Evolutionary conservation across 2,329 filamentous ascomycete genomes (phyloP).

Genomic region (Volutella citrinella): DNA sequence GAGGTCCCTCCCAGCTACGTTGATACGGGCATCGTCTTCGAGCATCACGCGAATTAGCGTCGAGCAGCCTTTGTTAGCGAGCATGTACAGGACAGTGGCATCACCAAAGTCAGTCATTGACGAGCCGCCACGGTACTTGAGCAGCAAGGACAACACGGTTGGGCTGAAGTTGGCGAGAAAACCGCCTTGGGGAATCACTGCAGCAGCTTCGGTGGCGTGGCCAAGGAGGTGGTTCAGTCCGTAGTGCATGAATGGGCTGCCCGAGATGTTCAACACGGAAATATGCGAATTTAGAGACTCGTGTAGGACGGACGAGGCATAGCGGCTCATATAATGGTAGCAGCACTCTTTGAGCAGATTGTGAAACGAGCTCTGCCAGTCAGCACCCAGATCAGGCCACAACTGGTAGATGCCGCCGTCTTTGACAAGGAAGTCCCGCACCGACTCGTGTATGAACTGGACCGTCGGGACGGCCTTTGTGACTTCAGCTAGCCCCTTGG

Average conservation of each 20-base stretch:
- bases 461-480: slow-evolving; percentile 28
- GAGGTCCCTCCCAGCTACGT: too few relatives aligned
- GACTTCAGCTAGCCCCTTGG: slow-evolving; percentile 44
- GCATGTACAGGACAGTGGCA: slow-evolving; percentile 31
- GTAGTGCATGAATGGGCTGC: too few relatives aligned
- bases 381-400: neutral
- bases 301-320: too few relatives aligned
- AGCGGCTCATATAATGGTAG: neutral
- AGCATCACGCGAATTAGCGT: slow-evolving; percentile 28
- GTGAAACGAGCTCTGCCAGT: slow-evolving; percentile 2
- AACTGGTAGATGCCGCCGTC: slow-evolving; percentile 25
- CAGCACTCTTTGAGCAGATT: slow-evolving; percentile 11
- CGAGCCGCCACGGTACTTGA: too few relatives aligned
- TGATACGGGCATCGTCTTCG: slow-evolving; percentile 14
- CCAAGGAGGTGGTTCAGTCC: too few relatives aligned
- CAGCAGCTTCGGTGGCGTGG: too few relatives aligned
- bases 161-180: too few relatives aligned
- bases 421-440: slow-evolving; percentile 43
- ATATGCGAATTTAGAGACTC: too few relatives aligned
- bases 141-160: too few relatives aligned
- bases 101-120: too few relatives aligned
- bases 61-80: slow-evolving; percentile 26
- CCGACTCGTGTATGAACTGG: slow-evolving; percentile 50
- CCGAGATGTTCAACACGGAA: too few relatives aligned
- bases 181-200: too few relatives aligned